Evolutionary conservation across 495 filamentous ascomycete species (phyloP), one percentile per base, ranked within the genome.

Genomic region (Daldinia vernicosa): DNA sequence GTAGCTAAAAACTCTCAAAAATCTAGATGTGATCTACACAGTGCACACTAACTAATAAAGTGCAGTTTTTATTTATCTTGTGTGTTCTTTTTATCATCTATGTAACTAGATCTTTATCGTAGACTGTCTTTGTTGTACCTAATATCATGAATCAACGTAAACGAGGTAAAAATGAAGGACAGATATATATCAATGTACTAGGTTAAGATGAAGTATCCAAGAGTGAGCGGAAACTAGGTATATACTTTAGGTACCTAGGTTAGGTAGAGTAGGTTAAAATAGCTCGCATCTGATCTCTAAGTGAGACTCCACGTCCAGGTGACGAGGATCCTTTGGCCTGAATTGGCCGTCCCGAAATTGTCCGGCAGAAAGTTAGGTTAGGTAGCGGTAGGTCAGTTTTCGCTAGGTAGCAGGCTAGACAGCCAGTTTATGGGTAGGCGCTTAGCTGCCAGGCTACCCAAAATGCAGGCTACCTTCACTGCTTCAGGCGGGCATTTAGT

Each of bases 321-420:
- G 47, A 56, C 51, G 40, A 47, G 56, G 33, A 61, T 66, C 35
- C 53, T 56, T 65, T 66, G 62, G 52, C 66, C 32, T 74, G 71
- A 57, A 69, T 63, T 40, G 66, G 67, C 32, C 63, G 59, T 74
- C 50, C 71, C 71, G 71, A 71, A 60, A 74, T 70, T 67, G 71
- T 71, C 71, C 71, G 71, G 71, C 54, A 63, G 24, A 54, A 63
- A 61, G 17, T 26, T 60, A n/a, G n/a, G n/a, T n/a, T n/a, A n/a
- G n/a, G n/a, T n/a, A 54, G 53, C 33, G 22, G 14, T 43, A 61
- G 55, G 55, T 43, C 39, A 55, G 47, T 56, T 60, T 39, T 30
- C 32, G 22, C 22, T 57, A n/a, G n/a, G n/a, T 27, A 27, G 26
- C 1, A 27, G 26, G 26, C n/a, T 27, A 53, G 24, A 24, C 28